Evolutionary conservation across 768 basidiomycete genomes (phyloP), one percentile per base, ranked within the genome.

Genomic region (Psilocybe subaeruginosa): DNA sequence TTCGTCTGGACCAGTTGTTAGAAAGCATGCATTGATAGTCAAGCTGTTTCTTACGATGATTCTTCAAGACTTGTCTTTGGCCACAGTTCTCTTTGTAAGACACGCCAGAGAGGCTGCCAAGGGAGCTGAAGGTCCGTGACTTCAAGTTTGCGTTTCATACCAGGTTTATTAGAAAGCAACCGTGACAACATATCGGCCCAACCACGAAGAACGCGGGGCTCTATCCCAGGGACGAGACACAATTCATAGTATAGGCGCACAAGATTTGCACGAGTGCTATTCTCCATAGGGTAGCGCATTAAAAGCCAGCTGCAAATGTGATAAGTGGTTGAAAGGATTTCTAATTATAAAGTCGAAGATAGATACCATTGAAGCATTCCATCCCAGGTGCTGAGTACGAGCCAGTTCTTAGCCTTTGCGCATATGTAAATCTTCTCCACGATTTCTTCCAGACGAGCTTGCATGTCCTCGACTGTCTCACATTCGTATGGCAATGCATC

Each of bases 131-230:
- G 79, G 69, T 93, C 93, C 8, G 75, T 66, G 19, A 80, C 64
- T 61, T 92, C 87, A 47, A 95, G 82, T 72, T 86, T 92, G 54
- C 86, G 85, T 64, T 82, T 85, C 53, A 77, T 65, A 46, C 89
- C 87, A 6, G 84, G 78, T 75, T 89, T 92, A 70, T 80, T 86
- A 41, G 83, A 81, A 12, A 92, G 78, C 48, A 93, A 78, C 59
- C 89, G 86, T 49, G 86, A 82, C 65, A 93, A 79, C 85, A 91
- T 91, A 67, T 90, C 89, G 12, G 89, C 85, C 90, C 91, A 93
- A 70, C 80, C 85, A 52, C 90, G 85, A 61, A 87, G 78, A 64
- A 89, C 78, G 46, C 88, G 85, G 8, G 87, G 80, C 56, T 94
- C 91, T 55, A 93, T 77, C 52, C 91, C 91, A 48, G 92, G 92